These are phyloP conservation scores for Cordyceps cicadae DNA, from an alignment of 2,329 filamentous ascomycete species.

Conservation along the genomic window DNA sequence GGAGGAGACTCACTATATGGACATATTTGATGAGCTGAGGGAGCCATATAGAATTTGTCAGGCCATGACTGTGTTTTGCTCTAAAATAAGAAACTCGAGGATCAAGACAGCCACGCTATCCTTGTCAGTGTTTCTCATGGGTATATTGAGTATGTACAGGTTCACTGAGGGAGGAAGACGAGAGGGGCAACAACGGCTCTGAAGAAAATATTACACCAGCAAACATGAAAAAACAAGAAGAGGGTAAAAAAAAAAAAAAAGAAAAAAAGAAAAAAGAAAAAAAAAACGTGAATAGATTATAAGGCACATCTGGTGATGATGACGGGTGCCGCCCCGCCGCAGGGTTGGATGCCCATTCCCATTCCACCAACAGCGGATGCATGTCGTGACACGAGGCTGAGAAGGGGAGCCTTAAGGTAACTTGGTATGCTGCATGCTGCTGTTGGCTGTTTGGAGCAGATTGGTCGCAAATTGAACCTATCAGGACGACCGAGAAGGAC, in stretches of 20 bases:
- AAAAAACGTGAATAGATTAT: neutral
- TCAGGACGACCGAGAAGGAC: neutral
- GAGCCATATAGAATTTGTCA: no score
- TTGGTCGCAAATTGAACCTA: neutral
- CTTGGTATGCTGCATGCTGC: neutral
- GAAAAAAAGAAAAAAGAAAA: no score
- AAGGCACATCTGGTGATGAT: constrained; percentile 3
- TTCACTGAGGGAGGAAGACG: neutral
- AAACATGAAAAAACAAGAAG: neutral
- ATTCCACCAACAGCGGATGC: constrained; percentile 2
- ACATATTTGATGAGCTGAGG: no score
- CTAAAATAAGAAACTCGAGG: no score
- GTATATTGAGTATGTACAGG: no score
- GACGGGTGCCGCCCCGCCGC: neutral
- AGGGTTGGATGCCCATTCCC: neutral
- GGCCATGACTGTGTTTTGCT: no score
- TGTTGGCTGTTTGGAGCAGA: neutral
- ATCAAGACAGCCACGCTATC: no score
- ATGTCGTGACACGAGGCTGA: neutral
- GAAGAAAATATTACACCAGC: no score
- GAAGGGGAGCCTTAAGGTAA: neutral
- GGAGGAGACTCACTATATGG: no score
- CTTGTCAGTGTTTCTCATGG: no score
- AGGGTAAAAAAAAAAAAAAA: no score
- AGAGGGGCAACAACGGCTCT: neutral